Evolutionary conservation across 2,329 filamentous ascomycete species (phyloP).

Genomic region (Monilinia vaccinii-corymbosi): DNA sequence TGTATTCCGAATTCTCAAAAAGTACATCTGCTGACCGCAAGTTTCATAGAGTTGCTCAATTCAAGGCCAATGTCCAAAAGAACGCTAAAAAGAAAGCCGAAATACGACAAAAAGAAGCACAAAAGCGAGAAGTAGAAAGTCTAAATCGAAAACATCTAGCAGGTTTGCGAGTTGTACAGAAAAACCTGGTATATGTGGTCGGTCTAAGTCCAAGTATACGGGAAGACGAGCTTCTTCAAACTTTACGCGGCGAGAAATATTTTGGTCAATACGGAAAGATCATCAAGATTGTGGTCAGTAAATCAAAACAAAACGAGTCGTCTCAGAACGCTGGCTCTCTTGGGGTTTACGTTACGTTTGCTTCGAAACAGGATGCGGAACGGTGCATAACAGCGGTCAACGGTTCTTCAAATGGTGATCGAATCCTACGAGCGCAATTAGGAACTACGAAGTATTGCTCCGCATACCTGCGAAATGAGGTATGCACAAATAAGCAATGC

Average conservation of each 20-base stretch:
- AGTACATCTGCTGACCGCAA: constrained; percentile 12
- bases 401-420: constrained; percentile 82
- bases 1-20: constrained; percentile 30
- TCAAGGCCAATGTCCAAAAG: constrained; percentile 71
- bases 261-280: constrained; percentile 99
- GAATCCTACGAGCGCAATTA: constrained; percentile 66
- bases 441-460: constrained; percentile 99
- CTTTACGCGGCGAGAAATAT: constrained; percentile 81
- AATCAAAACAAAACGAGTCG: constrained; percentile 60
- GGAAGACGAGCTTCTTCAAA: constrained; percentile 87
- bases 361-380: constrained; percentile 80
- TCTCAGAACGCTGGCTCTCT: constrained; percentile 60
- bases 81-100: constrained; percentile 87
- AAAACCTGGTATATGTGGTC: constrained; percentile 97
- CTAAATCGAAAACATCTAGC: constrained; percentile 93
- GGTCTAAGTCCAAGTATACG: constrained; percentile 84
- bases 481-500: constrained; percentile 90
- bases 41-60: constrained; percentile 55
- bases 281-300: constrained; percentile 97
- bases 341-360: constrained; percentile 97
- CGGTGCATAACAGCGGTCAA: constrained; percentile 88
- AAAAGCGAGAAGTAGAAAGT: constrained; percentile 93
- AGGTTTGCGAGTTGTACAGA: constrained; percentile 91
- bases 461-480: constrained; percentile 88
- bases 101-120: constrained; percentile 83